Percentiles rank a stretch among this genome's conserved stretches.
These are phyloP conservation scores for Takashimella tepidaria DNA, from an alignment of 1,284 basidiomycete genomes.

Conservation along the genomic window DNA sequence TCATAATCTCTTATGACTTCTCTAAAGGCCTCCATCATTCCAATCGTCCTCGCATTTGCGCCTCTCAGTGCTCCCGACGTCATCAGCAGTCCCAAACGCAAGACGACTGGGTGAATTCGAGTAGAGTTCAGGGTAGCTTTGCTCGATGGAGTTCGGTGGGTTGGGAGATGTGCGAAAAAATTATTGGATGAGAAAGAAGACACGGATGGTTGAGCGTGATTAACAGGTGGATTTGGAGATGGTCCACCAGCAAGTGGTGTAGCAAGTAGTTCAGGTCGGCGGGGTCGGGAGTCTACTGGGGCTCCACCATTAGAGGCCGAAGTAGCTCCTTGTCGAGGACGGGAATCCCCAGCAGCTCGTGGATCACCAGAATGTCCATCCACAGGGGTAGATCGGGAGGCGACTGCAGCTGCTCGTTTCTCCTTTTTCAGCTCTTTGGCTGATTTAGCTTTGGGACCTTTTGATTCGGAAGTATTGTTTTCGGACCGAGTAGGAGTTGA, in stretches of 20 bases:
- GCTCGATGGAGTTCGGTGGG: conserved; percentile 30
- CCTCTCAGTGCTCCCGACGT: conserved; percentile 42
- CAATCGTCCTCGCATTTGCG: conserved; percentile 50
- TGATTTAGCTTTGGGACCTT: conserved; percentile 23
- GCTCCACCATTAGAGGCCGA: background rate
- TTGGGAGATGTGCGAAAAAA: conserved; percentile 65
- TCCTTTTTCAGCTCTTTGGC: conserved; percentile 47
- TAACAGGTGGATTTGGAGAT: conserved; percentile 13
- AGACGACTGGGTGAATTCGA: conserved; percentile 44
- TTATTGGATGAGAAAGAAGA: conserved; percentile 12
- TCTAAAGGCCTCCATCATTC: conserved; percentile 50
- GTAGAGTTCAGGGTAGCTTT: conserved; percentile 24
- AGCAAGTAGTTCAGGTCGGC: background rate
- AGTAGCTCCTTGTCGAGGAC: background rate
- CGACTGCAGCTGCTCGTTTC: conserved; percentile 45
- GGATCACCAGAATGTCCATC: conserved; percentile 4
- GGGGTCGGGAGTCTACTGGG: background rate
- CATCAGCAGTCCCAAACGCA: conserved; percentile 45
- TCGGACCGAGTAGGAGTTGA: background rate
- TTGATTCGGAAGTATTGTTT: background rate
- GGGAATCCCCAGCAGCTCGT: conserved; percentile 2
- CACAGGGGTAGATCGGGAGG: conserved; percentile 25
- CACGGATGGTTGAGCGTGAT: conserved; percentile 16
- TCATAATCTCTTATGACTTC: conserved; percentile 47
- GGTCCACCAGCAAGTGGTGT: conserved; percentile 13